These are phyloP conservation scores for Diaporthe amygdali DNA, from an alignment of 2,329 filamentous ascomycete species.

Conservation along the genomic window DNA sequence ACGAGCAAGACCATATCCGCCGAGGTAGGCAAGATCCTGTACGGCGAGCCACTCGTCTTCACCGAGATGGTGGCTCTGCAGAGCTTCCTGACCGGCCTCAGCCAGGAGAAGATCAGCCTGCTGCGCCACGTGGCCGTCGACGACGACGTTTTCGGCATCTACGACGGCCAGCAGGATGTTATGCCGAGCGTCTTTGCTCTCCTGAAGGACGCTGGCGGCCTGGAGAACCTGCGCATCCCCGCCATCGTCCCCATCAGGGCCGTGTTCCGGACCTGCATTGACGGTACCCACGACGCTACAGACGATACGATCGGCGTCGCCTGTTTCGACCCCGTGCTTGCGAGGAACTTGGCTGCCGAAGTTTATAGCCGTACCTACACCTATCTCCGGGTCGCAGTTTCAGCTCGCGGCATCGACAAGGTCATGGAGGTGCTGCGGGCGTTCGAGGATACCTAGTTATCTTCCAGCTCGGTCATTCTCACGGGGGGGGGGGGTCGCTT, in stretches of 20 bases:
- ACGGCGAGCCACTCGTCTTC: background rate
- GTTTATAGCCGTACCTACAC: background rate
- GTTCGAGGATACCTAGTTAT: rapidly evolving
- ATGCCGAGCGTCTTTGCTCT: background rate
- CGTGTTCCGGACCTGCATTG: rapidly evolving
- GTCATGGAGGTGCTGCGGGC: background rate
- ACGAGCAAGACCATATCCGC: background rate
- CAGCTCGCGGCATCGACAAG: background rate
- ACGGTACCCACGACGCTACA: rapidly evolving
- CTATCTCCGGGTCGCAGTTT: background rate
- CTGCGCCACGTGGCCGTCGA: background rate
- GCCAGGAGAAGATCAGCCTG: background rate
- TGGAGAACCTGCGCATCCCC: background rate
- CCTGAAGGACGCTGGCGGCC: background rate
- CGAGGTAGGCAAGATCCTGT: background rate
- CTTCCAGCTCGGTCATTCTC: background rate
- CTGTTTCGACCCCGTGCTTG: background rate
- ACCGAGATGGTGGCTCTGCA: background rate
- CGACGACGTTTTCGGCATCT: background rate
- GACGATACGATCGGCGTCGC: background rate
- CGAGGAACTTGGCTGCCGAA: background rate
- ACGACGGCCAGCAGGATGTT: rapidly evolving
- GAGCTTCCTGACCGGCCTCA: background rate
- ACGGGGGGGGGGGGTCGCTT: rapidly evolving
- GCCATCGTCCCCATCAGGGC: rapidly evolving